These are phyloP conservation scores for Zychaea mexicana DNA, from an alignment of 371 early-diverging fungal species.

Conservation along the genomic window DNA sequence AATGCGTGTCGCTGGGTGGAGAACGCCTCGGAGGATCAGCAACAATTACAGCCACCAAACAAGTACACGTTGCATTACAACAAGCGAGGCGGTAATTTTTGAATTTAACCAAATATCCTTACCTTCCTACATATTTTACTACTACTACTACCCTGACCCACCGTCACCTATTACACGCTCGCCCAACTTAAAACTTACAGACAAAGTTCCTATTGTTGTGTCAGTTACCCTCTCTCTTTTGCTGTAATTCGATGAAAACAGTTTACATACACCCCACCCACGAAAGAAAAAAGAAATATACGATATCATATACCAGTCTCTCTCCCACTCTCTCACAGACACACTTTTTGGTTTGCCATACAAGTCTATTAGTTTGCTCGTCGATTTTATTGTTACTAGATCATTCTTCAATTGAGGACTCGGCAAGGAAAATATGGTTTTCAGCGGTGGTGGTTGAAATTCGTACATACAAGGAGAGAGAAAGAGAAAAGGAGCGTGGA, in stretches of 20 bases:
- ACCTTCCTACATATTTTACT: too few relatives aligned
- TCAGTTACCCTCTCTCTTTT: not conserved
- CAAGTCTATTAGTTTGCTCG: too few relatives aligned
- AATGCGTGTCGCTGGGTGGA: constrained; percentile 33
- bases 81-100: constrained; percentile 5
- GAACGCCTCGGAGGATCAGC: constrained; percentile 6
- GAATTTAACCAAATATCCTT: not conserved
- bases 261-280: not conserved
- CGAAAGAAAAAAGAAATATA: too few relatives aligned
- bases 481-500: not conserved
- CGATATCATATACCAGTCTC: too few relatives aligned
- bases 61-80: constrained; percentile 33
- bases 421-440: not conserved
- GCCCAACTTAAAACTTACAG: not conserved
- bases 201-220: not conserved
- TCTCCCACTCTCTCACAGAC: too few relatives aligned
- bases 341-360: too few relatives aligned
- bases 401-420: not conserved
- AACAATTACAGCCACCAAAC: constrained; percentile 19
- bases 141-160: too few relatives aligned
- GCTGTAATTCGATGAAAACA: not conserved
- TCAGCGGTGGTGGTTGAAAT: too few relatives aligned
- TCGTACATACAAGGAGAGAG: not conserved
- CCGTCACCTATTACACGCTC: too few relatives aligned
- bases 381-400: too few relatives aligned